A percentile compares a stretch with the other conserved stretches of the same genome.
These are phyloP conservation scores for Debaryomyces castellii DNA, from an alignment of 805 yeast genomes.

Conservation along the genomic window DNA sequence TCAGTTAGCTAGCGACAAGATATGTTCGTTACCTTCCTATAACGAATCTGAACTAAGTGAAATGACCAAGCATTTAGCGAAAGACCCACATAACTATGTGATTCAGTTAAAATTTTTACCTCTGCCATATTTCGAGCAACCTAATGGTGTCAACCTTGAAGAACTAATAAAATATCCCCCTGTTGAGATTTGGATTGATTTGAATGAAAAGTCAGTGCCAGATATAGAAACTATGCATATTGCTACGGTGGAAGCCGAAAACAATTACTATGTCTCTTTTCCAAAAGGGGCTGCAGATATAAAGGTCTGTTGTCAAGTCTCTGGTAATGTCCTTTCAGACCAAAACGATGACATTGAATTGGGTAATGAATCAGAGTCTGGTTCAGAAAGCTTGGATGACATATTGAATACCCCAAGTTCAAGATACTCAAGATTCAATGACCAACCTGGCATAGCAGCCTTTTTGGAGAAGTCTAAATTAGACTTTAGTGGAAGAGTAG, in stretches of 20 bases:
- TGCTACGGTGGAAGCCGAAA: slow-evolving; percentile 47
- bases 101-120: slow-evolving; percentile 50
- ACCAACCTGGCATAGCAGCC: slow-evolving; percentile 43
- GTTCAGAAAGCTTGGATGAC: slow-evolving; percentile 5
- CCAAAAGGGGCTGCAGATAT: slow-evolving; percentile 45
- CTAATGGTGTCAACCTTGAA: slow-evolving; percentile 6
- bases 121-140: slow-evolving; percentile 30
- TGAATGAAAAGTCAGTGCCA: slow-evolving; percentile 33
- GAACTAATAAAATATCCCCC: slow-evolving; percentile 45
- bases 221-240: slow-evolving; percentile 40
- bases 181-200: slow-evolving; percentile 54
- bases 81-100: slow-evolving; percentile 34
- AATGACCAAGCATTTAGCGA: slow-evolving; percentile 17
- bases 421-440: slow-evolving; percentile 26
- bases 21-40: slow-evolving; percentile 28
- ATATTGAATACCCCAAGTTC: slow-evolving; percentile 17
- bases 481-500: slow-evolving; percentile 38
- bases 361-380: slow-evolving; percentile 1
- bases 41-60: slow-evolving; percentile 14
- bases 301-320: slow-evolving; percentile 39
- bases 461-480: slow-evolving; percentile 39
- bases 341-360: not conserved
- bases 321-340: slow-evolving; percentile 31
- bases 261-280: slow-evolving; percentile 38
- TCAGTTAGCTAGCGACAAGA: slow-evolving; percentile 30